Base-by-base conservation (phyloP, 2,329 filamentous ascomycete species). In the Keithomyces neogunnii region DNA sequence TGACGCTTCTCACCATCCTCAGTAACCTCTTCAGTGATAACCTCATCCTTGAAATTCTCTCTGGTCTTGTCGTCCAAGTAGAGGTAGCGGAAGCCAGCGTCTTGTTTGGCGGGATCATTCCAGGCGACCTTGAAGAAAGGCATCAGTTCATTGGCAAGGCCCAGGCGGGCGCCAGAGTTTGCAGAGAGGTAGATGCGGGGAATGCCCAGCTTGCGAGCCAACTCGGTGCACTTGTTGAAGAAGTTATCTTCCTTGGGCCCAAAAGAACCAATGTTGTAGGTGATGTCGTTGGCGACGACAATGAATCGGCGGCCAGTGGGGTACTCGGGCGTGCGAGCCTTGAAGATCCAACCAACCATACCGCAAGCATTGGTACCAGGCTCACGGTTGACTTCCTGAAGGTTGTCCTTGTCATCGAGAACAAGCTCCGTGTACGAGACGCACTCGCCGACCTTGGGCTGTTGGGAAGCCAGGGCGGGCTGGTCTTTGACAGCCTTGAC, bases 271-370 rank as follows among this genome's bases (percentile, higher is more conserved):
- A 97, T 99, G 79, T 95, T 95, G 81, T 89, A 97, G 19, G 93
- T 99, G 69, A 99, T 99, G 66, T 99, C 93, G 79, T 99, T 99
- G 78, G 93, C 91, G 56, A 99, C 86, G 58, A 99, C 89, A 66
- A 99, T 84, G 73, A 97, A 96, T 65, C 88, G 88, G 60, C 93
- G 84, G 53, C 93, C 93, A 57, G 82, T 81, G 53, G 93, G 92
- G 68, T 99, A 99, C 71, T 99, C 93, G 8, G 93, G 93, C 1
- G 93, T 97, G 67, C 84, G 89, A 13, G 91, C 93, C 55, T 89
- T 95, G 68, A 97, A 86, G 59, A 97, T 81, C 93, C 93, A 99
- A 59, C 90, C 93, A 51, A 99, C 92, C 93, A 99, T 99, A 74
- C 93, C 93, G 64, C 93, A 93, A 43, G 80, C 88, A 76, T 99